A percentile compares a stretch with the other conserved stretches of the same genome.
Evolutionary conservation across 2,329 filamentous ascomycete species (phyloP).

Genomic region (Neopestalotiopsis rosae): DNA sequence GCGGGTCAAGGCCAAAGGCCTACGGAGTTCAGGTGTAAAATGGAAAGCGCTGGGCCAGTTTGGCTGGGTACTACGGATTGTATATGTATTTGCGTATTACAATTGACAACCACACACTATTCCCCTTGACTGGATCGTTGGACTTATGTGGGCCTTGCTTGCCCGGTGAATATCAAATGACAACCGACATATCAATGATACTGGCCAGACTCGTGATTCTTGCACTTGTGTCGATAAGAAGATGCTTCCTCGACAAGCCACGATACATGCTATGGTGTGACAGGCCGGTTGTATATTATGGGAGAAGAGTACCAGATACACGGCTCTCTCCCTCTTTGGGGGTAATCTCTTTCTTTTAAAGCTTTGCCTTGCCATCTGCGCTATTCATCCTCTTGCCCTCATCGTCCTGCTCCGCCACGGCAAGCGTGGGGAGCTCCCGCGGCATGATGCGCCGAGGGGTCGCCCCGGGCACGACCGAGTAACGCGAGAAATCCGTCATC

Average conservation of each 20-base stretch:
- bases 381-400: slow-evolving; percentile 78
- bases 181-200: too few relatives aligned
- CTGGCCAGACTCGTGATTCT: too few relatives aligned
- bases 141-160: neutral
- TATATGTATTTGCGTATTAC: slow-evolving; percentile 6
- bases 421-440: slow-evolving; percentile 67
- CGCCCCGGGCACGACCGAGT: slow-evolving; percentile 57
- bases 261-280: too few relatives aligned
- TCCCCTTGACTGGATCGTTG: neutral
- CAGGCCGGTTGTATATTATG: too few relatives aligned
- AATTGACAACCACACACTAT: neutral
- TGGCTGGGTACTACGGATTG: neutral
- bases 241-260: too few relatives aligned
- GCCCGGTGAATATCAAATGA: neutral
- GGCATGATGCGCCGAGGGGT: slow-evolving; percentile 81
- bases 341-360: slow-evolving; percentile 33
- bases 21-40: neutral
- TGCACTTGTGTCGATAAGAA: too few relatives aligned
- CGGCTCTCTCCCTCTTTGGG: neutral
- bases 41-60: neutral
- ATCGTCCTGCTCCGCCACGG: slow-evolving; percentile 79
- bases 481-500: slow-evolving; percentile 74
- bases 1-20: neutral
- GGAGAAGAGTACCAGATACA: too few relatives aligned
- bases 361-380: slow-evolving; percentile 44